phyloP scores from a whole-genome alignment of 2,329 filamentous ascomycete genomes.

The Beauveria sp. region DNA sequence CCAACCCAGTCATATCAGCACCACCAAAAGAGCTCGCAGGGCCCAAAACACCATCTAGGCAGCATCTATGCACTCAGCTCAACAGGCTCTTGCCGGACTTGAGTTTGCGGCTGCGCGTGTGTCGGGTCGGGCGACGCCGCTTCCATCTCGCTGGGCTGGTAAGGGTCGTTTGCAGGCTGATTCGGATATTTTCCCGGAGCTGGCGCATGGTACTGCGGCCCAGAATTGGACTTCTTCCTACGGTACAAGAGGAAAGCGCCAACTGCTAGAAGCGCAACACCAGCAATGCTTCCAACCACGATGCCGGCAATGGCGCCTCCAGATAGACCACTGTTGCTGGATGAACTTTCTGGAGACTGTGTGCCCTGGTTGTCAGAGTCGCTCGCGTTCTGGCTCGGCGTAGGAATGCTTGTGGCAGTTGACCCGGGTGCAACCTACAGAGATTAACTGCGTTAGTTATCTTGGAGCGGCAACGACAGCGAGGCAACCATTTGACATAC shows the following conservation, averaged over 20 bases:
- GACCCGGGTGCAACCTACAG: slow-evolving; percentile 2
- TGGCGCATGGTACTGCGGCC: not conserved
- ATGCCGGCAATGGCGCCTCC: slow-evolving; percentile 12
- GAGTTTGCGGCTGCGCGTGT: not conserved
- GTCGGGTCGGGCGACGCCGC: not conserved
- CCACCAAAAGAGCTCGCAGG: not conserved
- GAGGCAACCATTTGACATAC: not conserved
- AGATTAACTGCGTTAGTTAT: not conserved
- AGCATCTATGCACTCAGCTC: not conserved
- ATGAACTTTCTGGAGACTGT: not conserved
- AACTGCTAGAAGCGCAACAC: not conserved
- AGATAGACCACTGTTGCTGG: not conserved
- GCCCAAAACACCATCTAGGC: too few relatives aligned
- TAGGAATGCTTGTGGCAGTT: slow-evolving; percentile 1
- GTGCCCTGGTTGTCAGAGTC: slow-evolving; percentile 1
- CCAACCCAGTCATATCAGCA: not conserved
- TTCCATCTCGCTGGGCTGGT: slow-evolving; percentile 4
- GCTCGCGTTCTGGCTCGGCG: not conserved
- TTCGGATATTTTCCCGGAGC: not conserved
- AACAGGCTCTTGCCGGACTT: not conserved
- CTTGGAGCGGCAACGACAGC: too few relatives aligned
- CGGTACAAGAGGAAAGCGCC: slow-evolving; percentile 10
- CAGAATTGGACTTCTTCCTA: not conserved
- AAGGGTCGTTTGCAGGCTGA: not conserved
- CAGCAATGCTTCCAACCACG: slow-evolving; percentile 5